phyloP scores from a whole-genome alignment of 257 asterid genomes.

The Scutellaria minor region DNA sequence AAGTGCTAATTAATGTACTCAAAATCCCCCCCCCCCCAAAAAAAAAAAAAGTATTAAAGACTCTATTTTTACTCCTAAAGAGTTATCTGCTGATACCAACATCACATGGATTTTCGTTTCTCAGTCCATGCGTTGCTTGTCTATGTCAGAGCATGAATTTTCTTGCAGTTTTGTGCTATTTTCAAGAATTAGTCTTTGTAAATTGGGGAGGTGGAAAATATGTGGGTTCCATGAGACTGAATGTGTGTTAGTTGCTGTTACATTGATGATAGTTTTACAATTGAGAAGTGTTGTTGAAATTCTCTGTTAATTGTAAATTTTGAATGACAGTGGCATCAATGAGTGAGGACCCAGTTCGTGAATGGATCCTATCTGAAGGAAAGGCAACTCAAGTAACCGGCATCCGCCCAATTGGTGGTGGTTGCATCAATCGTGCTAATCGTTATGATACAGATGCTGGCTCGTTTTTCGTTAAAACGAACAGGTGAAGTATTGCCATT shows the following conservation, averaged over 20 bases:
- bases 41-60: neutral
- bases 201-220: slow-evolving; percentile 15
- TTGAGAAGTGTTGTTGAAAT: neutral
- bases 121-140: too few relatives aligned
- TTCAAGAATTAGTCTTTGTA: neutral
- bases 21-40: neutral
- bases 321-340: slow-evolving; percentile 65
- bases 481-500: slow-evolving; percentile 56
- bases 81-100: neutral
- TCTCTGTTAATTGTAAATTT: slow-evolving; percentile 9
- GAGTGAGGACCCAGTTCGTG: slow-evolving; percentile 81
- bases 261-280: neutral
- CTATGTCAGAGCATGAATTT: slow-evolving; percentile 19
- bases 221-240: neutral
- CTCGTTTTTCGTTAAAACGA: slow-evolving; percentile 84
- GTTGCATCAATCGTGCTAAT: slow-evolving; percentile 82
- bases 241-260: slow-evolving; percentile 11
- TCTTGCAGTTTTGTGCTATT: neutral
- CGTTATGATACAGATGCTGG: slow-evolving; percentile 90
- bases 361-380: slow-evolving; percentile 93
- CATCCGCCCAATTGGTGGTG: slow-evolving; percentile 86
- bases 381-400: slow-evolving; percentile 79
- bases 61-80: neutral
- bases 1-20: slow-evolving; percentile 28
- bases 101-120: too few relatives aligned